These are phyloP conservation scores for Royoungia palumana DNA, from an alignment of 768 basidiomycete genomes.

Conservation along the genomic window DNA sequence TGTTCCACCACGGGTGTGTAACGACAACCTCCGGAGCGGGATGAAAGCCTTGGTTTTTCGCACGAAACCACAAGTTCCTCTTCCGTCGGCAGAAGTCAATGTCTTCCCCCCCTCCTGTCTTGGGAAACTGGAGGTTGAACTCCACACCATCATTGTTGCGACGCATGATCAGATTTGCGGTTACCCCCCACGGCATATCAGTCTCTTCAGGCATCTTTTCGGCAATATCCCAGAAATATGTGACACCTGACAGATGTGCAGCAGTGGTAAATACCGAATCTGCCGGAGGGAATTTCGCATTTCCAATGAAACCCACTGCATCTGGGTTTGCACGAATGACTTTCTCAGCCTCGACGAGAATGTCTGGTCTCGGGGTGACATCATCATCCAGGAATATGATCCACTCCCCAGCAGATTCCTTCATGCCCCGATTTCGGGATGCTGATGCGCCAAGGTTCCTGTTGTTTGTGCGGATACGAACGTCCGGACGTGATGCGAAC, in stretches of 20 bases:
- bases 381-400: conserved; percentile 62
- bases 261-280: conserved; percentile 50
- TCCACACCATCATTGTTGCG: conserved; percentile 43
- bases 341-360: conserved; percentile 46
- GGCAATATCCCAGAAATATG: conserved; percentile 63
- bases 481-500: conserved; percentile 43
- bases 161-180: conserved; percentile 54
- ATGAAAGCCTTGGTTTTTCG: conserved; percentile 40
- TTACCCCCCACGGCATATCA: conserved; percentile 62
- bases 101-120: conserved; percentile 64
- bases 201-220: conserved; percentile 36
- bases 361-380: conserved; percentile 38
- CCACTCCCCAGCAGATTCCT: conserved; percentile 57
- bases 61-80: conserved; percentile 34
- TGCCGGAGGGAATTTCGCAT: conserved; percentile 46
- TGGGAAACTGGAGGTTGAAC: conserved; percentile 50
- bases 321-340: conserved; percentile 43
- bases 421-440: conserved; percentile 52
- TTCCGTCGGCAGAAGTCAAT: conserved; percentile 57
- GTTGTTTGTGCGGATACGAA: conserved; percentile 51
- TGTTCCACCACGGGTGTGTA: conserved; percentile 58
- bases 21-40: conserved; percentile 48
- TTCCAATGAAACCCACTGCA: conserved; percentile 56
- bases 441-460: conserved; percentile 50
- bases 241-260: conserved; percentile 53